Base-by-base conservation (phyloP, 306 rosid species). In the Benincasa hispida region DNA sequence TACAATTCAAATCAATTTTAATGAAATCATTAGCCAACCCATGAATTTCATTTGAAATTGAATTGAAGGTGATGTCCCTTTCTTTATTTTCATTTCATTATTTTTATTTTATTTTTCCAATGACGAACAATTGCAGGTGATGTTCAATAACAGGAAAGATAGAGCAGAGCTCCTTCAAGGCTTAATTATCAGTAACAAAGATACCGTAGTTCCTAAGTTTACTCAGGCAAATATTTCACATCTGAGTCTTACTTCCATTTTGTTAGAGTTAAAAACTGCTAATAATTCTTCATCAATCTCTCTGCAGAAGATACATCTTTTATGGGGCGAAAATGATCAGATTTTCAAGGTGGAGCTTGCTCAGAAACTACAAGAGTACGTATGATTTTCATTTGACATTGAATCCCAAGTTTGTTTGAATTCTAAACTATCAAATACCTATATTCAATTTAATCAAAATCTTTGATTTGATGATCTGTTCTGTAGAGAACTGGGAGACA, bases 251-350 rank as follows among this genome's bases (percentile, higher is more conserved):
- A 9, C 27, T 13, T 13, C 63, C 35, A 12, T 58, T 6, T 56
- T 51, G 1, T 11, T 66, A 37, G 28, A 34, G 1, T 34, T 63
- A 5, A 32, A 62, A 15, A 34, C 8, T 63, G 45, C 2, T 65
- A 5, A 65, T 22, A 22, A 21, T 42, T 14, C 54, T 22, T 24
- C 75, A 22, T 68, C 47, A 0, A 41, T 42, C 27, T 47, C 32
- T 50, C 28, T 78, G 79, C 87, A 93, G 98, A 83, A 85, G 80
- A 87, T 93, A 66, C 97, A 93, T 78, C 97, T 93, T 8, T 47
- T 93, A 60, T 93, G 98, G 98, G 98, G 98, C 2, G 94, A 88
- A 85, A 82, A 90, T 21, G 97, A 93, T 85, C 92, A 85, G 84
- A 79, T 91, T 76, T 93, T 93, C 88, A 84, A 90, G 41, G 47